Conservation (phyloP, 176 grass and related monocot genomes). For the Oryza glumipatula region DNA sequence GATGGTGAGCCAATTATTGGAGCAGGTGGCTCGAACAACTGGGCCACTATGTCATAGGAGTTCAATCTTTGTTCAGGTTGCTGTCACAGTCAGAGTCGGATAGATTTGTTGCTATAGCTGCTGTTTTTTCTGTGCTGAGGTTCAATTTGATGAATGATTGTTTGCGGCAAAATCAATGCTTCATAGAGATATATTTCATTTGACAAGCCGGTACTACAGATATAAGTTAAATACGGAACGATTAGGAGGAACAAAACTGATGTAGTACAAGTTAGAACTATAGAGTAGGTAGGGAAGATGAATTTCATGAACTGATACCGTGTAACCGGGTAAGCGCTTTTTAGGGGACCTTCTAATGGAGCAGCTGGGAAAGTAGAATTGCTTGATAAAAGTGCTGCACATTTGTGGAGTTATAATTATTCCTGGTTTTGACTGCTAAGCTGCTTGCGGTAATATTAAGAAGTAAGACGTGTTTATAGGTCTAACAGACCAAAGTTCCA, state of each 20-base stretch:
- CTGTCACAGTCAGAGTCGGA: slow-evolving; percentile 3
- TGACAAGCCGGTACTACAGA: not conserved
- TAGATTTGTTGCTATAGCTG: not conserved
- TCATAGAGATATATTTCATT: not conserved
- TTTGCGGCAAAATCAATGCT: not conserved
- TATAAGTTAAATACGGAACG: not conserved
- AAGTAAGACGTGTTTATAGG: no score
- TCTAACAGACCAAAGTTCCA: slow-evolving; percentile 24
- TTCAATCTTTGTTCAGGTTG: slow-evolving; percentile 3
- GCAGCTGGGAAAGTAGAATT: slow-evolving; percentile 11
- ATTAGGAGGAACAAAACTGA: not conserved
- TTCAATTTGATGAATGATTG: not conserved
- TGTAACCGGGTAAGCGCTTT: not conserved
- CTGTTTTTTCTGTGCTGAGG: not conserved
- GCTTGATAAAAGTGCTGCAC: not conserved
- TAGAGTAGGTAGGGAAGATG: slow-evolving; percentile 5
- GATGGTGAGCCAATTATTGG: slow-evolving; percentile 37
- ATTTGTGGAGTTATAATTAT: not conserved
- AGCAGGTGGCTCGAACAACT: not conserved
- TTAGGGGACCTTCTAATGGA: not conserved
- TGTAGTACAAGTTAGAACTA: slow-evolving; percentile 3
- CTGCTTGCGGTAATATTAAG: not conserved
- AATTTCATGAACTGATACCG: not conserved
- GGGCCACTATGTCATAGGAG: not conserved
- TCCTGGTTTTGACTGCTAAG: not conserved